Evolutionary conservation across 257 asterid species (phyloP).

Genomic region (Cynanchum wilfordii): DNA sequence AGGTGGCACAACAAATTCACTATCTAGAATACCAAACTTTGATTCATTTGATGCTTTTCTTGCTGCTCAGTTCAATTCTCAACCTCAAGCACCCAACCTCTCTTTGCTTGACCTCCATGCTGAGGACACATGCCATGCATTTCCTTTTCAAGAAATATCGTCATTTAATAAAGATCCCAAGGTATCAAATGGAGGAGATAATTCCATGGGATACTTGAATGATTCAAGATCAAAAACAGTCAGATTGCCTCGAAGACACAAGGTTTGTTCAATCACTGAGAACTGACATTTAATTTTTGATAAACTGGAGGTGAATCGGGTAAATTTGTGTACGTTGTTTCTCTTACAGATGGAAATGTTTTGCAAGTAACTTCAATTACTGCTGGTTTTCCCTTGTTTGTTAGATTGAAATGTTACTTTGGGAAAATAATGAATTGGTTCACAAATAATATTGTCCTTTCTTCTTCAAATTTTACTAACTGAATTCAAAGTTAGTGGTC

Average conservation of each 20-base stretch:
- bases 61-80: constrained; percentile 31
- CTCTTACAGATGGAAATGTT: background rate
- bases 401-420: background rate
- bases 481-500: background rate
- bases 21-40: constrained; percentile 23
- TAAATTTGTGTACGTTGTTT: background rate
- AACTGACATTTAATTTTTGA: background rate
- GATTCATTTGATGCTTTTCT: constrained; percentile 40
- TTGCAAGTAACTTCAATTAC: background rate
- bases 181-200: constrained; percentile 21
- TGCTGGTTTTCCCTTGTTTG: background rate
- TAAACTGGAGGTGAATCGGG: background rate
- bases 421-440: background rate
- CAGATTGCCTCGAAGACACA: constrained; percentile 2
- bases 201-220: constrained; percentile 20
- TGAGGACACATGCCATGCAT: constrained; percentile 95
- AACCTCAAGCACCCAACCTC: constrained; percentile 32
- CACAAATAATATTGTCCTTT: background rate
- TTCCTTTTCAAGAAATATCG: constrained; percentile 44
- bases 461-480: background rate
- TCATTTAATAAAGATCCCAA: constrained; percentile 27
- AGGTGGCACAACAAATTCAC: constrained; percentile 36
- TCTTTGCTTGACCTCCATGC: constrained; percentile 57
- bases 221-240: constrained; percentile 24
- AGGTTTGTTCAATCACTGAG: constrained; percentile 19